Conservation (phyloP, 352 stramenopile species). For the Globisporangium nodosum region DNA sequence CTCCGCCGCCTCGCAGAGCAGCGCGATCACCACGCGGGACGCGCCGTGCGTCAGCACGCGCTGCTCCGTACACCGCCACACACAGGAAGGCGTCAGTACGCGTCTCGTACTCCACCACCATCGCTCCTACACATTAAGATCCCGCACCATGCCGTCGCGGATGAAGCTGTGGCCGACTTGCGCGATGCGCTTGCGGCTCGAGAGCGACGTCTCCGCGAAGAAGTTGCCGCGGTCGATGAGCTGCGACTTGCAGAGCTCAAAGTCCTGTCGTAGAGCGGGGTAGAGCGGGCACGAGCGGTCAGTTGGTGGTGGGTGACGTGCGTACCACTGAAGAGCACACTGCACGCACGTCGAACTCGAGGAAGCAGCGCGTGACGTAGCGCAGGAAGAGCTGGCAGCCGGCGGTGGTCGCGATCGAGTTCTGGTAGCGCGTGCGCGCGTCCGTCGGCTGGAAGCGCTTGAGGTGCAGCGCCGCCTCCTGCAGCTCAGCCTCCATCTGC, state of each 20-base stretch:
- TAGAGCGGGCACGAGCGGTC: too few species aligned
- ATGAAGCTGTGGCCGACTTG: constrained; percentile 93
- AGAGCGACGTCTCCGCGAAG: constrained; percentile 91
- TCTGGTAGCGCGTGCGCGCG: constrained; percentile 50
- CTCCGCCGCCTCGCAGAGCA: constrained; percentile 89
- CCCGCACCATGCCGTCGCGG: constrained; percentile 83
- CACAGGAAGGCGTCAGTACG: not conserved
- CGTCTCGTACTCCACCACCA: too few species aligned
- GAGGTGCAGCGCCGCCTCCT: constrained; percentile 74
- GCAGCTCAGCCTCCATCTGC: constrained; percentile 91
- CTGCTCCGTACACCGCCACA: constrained; percentile 13
- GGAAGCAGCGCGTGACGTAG: constrained; percentile 91
- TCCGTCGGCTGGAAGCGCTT: constrained; percentile 50
- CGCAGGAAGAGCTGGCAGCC: constrained; percentile 93
- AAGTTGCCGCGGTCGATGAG: constrained; percentile 89
- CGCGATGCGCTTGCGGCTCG: constrained; percentile 91
- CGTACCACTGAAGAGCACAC: too few species aligned
- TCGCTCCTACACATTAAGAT: too few species aligned
- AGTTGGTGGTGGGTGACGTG: too few species aligned
- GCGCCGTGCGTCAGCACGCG: constrained; percentile 93
- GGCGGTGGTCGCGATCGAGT: constrained; percentile 87
- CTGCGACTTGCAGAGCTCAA: constrained; percentile 88
- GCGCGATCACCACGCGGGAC: constrained; percentile 88
- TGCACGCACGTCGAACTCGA: constrained; percentile 74
- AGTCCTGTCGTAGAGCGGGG: constrained; percentile 45